Percentiles rank a stretch among this genome's conserved stretches.
phyloP scores from a whole-genome alignment of 2,329 filamentous ascomycete genomes.

The Aureobasidium sp. region DNA sequence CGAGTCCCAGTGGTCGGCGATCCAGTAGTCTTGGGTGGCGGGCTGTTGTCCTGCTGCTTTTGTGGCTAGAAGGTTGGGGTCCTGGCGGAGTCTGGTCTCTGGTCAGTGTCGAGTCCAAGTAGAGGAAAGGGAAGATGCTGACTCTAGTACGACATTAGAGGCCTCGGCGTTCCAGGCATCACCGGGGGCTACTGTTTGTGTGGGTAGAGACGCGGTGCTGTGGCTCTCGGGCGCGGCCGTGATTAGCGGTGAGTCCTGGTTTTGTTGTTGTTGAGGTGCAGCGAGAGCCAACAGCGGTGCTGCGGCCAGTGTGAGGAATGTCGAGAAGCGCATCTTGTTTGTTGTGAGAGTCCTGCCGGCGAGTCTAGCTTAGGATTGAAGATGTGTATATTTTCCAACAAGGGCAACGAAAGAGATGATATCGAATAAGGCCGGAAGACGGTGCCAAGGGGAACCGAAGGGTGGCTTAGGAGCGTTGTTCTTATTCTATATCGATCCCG shows the following conservation, averaged over 20 bases:
- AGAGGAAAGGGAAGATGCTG: not conserved
- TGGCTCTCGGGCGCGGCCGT: not conserved
- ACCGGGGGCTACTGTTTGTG: not conserved
- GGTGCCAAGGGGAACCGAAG: conserved; percentile 2
- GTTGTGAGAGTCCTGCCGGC: not conserved
- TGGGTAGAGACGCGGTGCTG: not conserved
- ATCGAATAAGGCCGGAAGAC: not conserved
- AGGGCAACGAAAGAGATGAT: not conserved
- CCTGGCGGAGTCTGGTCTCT: not conserved
- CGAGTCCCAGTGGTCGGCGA: conserved; percentile 10
- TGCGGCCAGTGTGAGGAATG: not conserved
- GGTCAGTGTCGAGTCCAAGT: not conserved
- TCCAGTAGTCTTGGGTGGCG: conserved; percentile 1
- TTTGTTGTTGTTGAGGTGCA: not conserved
- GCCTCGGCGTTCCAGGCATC: conserved; percentile 2
- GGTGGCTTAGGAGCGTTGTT: conserved; percentile 5
- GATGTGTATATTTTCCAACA: not conserved
- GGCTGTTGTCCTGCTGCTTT: conserved; percentile 1
- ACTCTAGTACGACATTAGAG: not conserved
- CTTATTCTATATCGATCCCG: conserved; percentile 1
- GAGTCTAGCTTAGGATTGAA: not conserved
- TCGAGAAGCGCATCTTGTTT: conserved; percentile 3
- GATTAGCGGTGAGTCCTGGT: not conserved
- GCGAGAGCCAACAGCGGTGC: conserved; percentile 3
- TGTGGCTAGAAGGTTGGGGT: not conserved